Conservation (phyloP, 164 flowering plant genomes). For the Santalum album region DNA sequence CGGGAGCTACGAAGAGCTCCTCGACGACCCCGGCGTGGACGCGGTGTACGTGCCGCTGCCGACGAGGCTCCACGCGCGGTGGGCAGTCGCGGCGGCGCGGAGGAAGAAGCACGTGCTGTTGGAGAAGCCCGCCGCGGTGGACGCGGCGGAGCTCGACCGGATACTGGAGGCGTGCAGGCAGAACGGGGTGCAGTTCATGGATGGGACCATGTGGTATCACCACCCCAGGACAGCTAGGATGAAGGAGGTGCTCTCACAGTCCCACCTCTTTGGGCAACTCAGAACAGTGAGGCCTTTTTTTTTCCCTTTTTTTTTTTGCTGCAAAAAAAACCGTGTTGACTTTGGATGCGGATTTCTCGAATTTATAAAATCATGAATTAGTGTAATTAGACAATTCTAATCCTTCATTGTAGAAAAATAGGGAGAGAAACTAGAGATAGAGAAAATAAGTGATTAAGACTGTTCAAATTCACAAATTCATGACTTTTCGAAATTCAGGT, state of each 20-base stretch:
- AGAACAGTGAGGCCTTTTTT: background rate
- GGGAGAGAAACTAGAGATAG: no score
- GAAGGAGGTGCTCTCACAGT: background rate
- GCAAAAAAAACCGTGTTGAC: no score
- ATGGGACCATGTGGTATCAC: constrained; percentile 1
- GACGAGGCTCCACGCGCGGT: background rate
- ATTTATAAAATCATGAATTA: no score
- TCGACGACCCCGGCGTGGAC: background rate
- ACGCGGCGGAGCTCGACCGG: background rate
- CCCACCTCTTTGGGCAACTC: background rate
- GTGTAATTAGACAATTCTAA: no score
- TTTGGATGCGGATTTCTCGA: no score
- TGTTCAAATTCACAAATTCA: no score
- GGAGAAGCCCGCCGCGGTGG: background rate
- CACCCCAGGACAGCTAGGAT: background rate
- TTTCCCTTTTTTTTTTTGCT: background rate
- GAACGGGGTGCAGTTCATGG: constrained; percentile 4
- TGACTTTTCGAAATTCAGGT: no score
- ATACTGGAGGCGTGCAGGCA: background rate
- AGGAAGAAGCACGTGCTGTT: constrained; percentile 1
- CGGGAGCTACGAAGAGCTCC: background rate
- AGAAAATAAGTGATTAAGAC: no score
- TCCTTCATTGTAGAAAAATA: no score
- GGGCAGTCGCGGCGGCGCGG: constrained; percentile 3
- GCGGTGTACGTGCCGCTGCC: constrained; percentile 1